Evolutionary conservation across 352 stramenopile species (phyloP).

Genomic region (Saprolegnia diclina): DNA sequence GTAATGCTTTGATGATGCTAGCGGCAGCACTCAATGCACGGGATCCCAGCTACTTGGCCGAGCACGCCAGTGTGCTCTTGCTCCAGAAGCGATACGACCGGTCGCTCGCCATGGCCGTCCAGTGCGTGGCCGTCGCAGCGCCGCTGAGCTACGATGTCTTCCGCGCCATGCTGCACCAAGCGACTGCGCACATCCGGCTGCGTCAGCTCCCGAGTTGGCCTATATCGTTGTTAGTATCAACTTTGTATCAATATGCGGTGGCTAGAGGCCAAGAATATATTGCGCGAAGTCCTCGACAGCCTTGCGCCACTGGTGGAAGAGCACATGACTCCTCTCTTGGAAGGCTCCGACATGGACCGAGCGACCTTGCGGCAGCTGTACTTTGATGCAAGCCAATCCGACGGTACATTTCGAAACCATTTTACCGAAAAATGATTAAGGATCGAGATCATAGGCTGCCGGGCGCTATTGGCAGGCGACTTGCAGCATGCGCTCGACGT

Average conservation of each 20-base stretch:
- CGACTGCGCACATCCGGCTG: slow-evolving; percentile 37
- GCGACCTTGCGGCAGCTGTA: slow-evolving; percentile 17
- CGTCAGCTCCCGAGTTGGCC: slow-evolving; percentile 28
- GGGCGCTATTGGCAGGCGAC: slow-evolving; percentile 41
- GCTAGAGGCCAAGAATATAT: slow-evolving; percentile 29
- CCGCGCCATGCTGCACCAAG: slow-evolving; percentile 45
- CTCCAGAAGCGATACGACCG: slow-evolving; percentile 37
- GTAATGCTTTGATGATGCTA: slow-evolving; percentile 5
- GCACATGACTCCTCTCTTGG: slow-evolving; percentile 17
- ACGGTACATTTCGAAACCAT: slow-evolving; percentile 35
- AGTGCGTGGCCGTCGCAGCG: slow-evolving; percentile 33
- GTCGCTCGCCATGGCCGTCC: slow-evolving; percentile 39
- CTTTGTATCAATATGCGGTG: slow-evolving; percentile 34
- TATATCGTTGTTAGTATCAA: not conserved
- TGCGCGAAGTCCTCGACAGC: slow-evolving; percentile 19
- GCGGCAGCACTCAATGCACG: slow-evolving; percentile 31
- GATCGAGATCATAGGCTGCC: slow-evolving; percentile 5
- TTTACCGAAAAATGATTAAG: slow-evolving; percentile 32
- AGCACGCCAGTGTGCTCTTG: slow-evolving; percentile 44
- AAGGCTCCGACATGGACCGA: slow-evolving; percentile 25
- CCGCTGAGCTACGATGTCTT: slow-evolving; percentile 34
- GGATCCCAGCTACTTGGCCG: slow-evolving; percentile 43
- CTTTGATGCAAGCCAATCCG: slow-evolving; percentile 11
- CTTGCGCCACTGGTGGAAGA: slow-evolving; percentile 19
- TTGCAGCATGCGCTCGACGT: slow-evolving; percentile 46